Evolutionary conservation across 2,329 filamentous ascomycete species (phyloP), one percentile per base, ranked within the genome.

Genomic region (Diplodia sapinea): DNA sequence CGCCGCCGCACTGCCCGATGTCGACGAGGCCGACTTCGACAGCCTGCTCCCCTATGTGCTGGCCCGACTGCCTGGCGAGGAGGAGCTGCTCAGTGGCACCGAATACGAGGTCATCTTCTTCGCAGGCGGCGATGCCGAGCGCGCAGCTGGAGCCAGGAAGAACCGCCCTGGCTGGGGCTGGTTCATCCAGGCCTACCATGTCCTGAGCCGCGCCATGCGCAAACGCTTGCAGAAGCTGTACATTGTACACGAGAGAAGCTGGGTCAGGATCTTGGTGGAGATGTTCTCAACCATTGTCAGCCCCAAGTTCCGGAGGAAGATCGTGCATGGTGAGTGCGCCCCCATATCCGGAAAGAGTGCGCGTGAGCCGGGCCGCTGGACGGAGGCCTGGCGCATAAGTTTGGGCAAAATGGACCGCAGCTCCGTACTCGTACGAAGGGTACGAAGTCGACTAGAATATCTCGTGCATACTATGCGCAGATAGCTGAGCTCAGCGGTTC

Each of bases 61-160:
- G 15, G 82, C 82, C 3, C 79, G 84, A 66, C 75, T 87, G 33
- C 85, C 85, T 2, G 82, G 82, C 26, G 84, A 87, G 70, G 84
- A 87, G 56, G 85, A 86, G 69, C 74, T 87, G 68, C 77, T 85
- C 36, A 80, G 79, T 57, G 84, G 84, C 1, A 81, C 80, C 23
- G 83, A 85, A 67, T 87, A 87, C 70, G 85, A 86, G 72, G 81
- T 87, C 55, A 78, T 87, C 66, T 86, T 87, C 76, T 86, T 87
- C 71, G 84, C 85, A 4, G 85, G 84, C n/a, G 84, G 83, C 11
- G 80, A 80, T 47, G 79, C 79, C 56, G 82, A 64, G 49, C 38
- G 66, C 17, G 49, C 66, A 15, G 54, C 67, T 9, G 67, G 61
- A 17, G 52, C 26, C 23, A 85, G 81, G 74, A 85, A 83, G 74